A percentile compares a stretch with the other conserved stretches of the same genome.
Conservation (phyloP, 805 yeast genomes). For the Debaryomyces castellii region DNA sequence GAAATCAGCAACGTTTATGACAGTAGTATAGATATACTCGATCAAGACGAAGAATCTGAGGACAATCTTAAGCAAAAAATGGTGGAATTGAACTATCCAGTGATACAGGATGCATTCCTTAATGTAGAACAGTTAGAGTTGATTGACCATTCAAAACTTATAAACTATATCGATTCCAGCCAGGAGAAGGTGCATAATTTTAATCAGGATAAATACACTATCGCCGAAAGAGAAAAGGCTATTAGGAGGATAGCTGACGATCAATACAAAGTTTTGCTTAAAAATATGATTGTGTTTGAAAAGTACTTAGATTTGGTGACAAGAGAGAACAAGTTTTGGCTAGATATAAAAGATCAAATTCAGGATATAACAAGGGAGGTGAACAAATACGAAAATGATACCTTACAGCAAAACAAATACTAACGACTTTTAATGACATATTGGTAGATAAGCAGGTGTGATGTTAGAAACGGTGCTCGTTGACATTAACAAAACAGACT, state of each 20-base stretch:
- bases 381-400: constrained; percentile 4
- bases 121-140: constrained; percentile 20
- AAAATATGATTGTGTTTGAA: constrained; percentile 30
- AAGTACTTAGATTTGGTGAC: constrained; percentile 19
- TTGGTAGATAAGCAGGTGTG: not conserved
- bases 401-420: not conserved
- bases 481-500: not conserved
- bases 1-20: not conserved
- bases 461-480: too few species aligned
- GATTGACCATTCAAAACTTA: constrained; percentile 18
- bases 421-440: not conserved
- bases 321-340: constrained; percentile 28
- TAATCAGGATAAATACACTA: constrained; percentile 6
- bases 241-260: constrained; percentile 14
- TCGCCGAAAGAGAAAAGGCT: constrained; percentile 7
- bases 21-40: not conserved
- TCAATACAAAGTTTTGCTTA: constrained; percentile 23
- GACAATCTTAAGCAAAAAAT: constrained; percentile 16
- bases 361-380: constrained; percentile 6
- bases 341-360: constrained; percentile 17
- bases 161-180: constrained; percentile 15
- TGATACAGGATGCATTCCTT: constrained; percentile 18
- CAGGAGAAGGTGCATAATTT: constrained; percentile 18
- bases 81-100: constrained; percentile 20
- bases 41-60: not conserved